Evolutionary conservation across 202 grass and related monocot species (phyloP), one percentile per base, ranked within the genome.

Genomic region (Brachypodium distachyon): DNA sequence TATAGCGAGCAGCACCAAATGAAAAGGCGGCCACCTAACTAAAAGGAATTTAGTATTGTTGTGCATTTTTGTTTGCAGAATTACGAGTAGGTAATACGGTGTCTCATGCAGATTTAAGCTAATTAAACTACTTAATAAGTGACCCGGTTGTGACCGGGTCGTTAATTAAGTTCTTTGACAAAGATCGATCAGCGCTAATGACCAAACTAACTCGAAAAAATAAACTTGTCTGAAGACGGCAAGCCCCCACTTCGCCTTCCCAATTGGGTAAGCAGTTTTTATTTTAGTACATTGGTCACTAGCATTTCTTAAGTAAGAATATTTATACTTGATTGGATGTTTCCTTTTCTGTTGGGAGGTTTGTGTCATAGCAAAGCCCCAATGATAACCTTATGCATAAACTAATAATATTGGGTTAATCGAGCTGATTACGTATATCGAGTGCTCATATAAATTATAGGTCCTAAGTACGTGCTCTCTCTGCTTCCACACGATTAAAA

Each of bases 401-500:
- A 69, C 39, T 29, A 76, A 62, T 9, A 9, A 44, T 14, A 42
- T 36, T 9, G 41, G 17, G 37, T 29, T 67, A 44, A 46, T 29
- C 17, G 46, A 9, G 1, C 14, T 51, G 17, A 70, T 22, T 19
- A 32, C 9, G 34, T 25, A 14, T 12, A 25, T 32, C 38, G 6
- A 70, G 43, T 22, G 67, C 17, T 53, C 72, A 79, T 29, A 73
- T n/a, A n/a, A n/a, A n/a, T 26, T 52, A 73, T 42, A 79, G 42
- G 36, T 46, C 25, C 19, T 5, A n/a, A 70, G 43, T 88, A 80
- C 80, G 61, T 79, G 80, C 28, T 61, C 68, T 29, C 51, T 54
- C 37, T 55, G 68, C n/a, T 53, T 69, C 80, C 74, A 87, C 52
- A 74, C 11, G 42, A 79, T 83, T 74, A 21, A 6, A 87, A n/a